Base-by-base conservation (phyloP, 2,329 filamentous ascomycete species). In the Dryadomyces quercivorus region DNA sequence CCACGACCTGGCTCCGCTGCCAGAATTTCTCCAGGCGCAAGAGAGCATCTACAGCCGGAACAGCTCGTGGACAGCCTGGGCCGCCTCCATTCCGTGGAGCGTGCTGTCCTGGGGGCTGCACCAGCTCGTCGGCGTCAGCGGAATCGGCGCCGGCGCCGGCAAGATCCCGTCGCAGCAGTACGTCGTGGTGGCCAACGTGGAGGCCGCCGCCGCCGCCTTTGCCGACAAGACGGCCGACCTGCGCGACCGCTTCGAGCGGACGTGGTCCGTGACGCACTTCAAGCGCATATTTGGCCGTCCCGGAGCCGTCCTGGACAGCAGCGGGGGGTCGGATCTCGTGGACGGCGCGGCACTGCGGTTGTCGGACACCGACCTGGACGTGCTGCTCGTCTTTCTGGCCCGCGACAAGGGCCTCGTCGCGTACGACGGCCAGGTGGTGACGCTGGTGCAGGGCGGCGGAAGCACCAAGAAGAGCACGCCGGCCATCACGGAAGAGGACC, bases 401-500 rank as follows among this genome's bases (percentile, higher is more conserved):
- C 75, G 87, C 52, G 87, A 92, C 65, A 82, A 82, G 63, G 72
- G 71, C 7, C 61, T 75, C 43, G 70, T 82, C 38, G 74, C 70
- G 51, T 82, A 75, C 61, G 83, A 89, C 63, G 80, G 78, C 5
- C 70, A 81, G 59, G 88, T 83, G 0, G 77, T 98, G n/a, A 52
- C 40, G 40, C 40, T 44, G 50, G 21, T 48, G 8, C 47, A 21
- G 3, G 62, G 60, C 7, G 56, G 63, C 9, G 38, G 38, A 22
- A 26, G 18, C 40, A 5, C 26, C n/a, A 1, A 13, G 3, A 83
- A 96, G 3, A 83, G 96, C 59, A 86, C 86, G 1, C 72, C 82
- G 56, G 84, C 9, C 42, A 84, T 97, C 59, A 87, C 86, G 1
- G 73, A 83, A 55, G 85, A 94, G 62, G 93, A 98, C 69, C 73